Evolutionary conservation across 176 grass and related monocot species (phyloP).

Genomic region (Saccharum spontaneum): DNA sequence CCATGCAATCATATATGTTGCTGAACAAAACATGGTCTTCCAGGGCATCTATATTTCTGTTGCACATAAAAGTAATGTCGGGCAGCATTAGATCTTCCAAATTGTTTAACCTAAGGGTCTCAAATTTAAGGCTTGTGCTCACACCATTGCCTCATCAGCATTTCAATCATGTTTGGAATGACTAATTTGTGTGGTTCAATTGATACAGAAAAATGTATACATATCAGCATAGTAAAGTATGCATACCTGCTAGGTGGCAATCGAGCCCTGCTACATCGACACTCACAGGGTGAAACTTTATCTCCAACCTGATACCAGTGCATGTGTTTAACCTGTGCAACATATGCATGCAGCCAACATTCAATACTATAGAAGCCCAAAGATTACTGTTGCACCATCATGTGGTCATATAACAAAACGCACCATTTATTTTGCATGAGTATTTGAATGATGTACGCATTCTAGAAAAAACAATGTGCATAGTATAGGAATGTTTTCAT

Average conservation of each 20-base stretch:
- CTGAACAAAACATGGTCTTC: not conserved
- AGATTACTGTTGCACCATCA: not conserved
- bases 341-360: conserved; percentile 4
- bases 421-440: not conserved
- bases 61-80: conserved; percentile 4
- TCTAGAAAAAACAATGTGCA: not conserved
- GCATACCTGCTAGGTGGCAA: conserved; percentile 86
- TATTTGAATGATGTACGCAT: not conserved
- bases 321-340: conserved; percentile 90
- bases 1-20: not conserved
- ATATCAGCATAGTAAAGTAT: conserved; percentile 24
- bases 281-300: conserved; percentile 87
- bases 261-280: conserved; percentile 79
- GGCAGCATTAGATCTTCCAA: not conserved
- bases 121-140: not conserved
- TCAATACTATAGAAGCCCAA: not conserved
- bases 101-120: not conserved
- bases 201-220: not conserved
- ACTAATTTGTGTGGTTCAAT: not conserved
- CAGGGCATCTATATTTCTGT: not conserved
- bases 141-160: conserved; percentile 2
- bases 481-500: conserved; percentile 13
- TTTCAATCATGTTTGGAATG: conserved; percentile 12
- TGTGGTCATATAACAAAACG: not conserved
- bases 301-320: conserved; percentile 86